Conservation (phyloP, 768 basidiomycete species). For the Baorangia bicolor region DNA sequence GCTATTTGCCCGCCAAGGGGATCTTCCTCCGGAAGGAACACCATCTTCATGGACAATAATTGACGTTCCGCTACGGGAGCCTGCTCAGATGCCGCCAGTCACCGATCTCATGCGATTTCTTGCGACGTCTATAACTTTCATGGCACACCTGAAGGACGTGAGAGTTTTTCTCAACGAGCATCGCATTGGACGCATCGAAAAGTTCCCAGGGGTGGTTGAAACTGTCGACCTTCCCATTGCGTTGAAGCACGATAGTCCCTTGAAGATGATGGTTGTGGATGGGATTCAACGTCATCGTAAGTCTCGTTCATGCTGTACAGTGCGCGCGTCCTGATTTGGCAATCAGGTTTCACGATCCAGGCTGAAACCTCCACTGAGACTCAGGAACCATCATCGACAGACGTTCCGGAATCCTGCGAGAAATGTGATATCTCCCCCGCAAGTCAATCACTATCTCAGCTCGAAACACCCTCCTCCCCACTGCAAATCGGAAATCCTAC, state of each 20-base stretch:
- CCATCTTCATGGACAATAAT: too few species aligned
- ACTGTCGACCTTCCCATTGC: constrained; percentile 51
- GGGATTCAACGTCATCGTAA: constrained; percentile 41
- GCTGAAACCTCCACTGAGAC: constrained; percentile 41
- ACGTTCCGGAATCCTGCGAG: background rate
- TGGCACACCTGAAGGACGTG: constrained; percentile 70
- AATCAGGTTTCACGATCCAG: constrained; percentile 65
- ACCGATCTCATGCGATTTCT: constrained; percentile 89
- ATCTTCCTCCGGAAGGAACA: constrained; percentile 62
- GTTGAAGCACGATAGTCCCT: constrained; percentile 51
- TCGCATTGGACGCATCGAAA: constrained; percentile 60
- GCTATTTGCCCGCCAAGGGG: constrained; percentile 76
- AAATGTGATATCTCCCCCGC: background rate
- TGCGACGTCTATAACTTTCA: constrained; percentile 88
- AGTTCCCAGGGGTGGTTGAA: constrained; percentile 51
- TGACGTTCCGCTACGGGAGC: constrained; percentile 79
- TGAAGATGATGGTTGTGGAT: constrained; percentile 56
- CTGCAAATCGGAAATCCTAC: background rate
- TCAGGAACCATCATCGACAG: background rate
- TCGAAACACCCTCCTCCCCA: background rate
- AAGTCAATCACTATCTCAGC: background rate
- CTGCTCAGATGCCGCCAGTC: constrained; percentile 66
- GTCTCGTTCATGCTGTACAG: background rate
- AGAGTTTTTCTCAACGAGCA: constrained; percentile 77
- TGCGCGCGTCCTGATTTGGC: background rate